phyloP scores from a whole-genome alignment of 2,329 filamentous ascomycete genomes.

The Lasiodiplodia sp. region DNA sequence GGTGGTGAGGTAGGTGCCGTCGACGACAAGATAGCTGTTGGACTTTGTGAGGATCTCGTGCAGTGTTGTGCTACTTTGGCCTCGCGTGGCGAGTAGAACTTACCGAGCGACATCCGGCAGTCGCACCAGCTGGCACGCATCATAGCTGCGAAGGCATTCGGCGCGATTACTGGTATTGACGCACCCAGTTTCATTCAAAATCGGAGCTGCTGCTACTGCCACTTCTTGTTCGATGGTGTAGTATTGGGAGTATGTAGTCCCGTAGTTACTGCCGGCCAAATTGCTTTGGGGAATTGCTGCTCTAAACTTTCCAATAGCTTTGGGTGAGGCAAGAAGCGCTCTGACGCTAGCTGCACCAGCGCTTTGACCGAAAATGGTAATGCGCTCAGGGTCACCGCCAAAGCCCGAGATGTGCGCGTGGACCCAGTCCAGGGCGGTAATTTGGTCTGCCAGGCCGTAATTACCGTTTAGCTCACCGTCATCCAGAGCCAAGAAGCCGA shows the following conservation, averaged over 20 bases:
- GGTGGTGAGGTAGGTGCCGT: slow-evolving; percentile 41
- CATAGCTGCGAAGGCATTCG: slow-evolving; percentile 38
- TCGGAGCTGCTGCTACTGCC: slow-evolving; percentile 33
- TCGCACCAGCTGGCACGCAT: slow-evolving; percentile 35
- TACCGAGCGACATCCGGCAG: slow-evolving; percentile 19
- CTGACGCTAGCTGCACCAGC: slow-evolving; percentile 48
- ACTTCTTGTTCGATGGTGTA: slow-evolving; percentile 37
- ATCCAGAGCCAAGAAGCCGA: slow-evolving; percentile 46
- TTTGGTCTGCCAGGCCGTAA: slow-evolving; percentile 58
- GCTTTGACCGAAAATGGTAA: slow-evolving; percentile 42
- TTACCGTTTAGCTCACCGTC: slow-evolving; percentile 56
- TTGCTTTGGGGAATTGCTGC: slow-evolving; percentile 52
- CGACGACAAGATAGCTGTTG: slow-evolving; percentile 42
- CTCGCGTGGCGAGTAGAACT: not conserved
- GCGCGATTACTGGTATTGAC: slow-evolving; percentile 32
- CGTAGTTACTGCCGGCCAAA: slow-evolving; percentile 37
- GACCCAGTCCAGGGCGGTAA: slow-evolving; percentile 60
- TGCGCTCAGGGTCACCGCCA: slow-evolving; percentile 51
- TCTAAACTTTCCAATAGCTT: slow-evolving; percentile 57
- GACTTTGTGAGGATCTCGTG: not conserved
- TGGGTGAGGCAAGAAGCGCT: slow-evolving; percentile 58
- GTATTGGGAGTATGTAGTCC: slow-evolving; percentile 38
- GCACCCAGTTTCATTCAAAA: slow-evolving; percentile 40
- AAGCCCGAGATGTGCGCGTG: slow-evolving; percentile 48
- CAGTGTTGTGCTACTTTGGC: not conserved